Evolutionary conservation across 2,329 filamentous ascomycete species (phyloP).

Genomic region (Fusarium pseudonygamai): DNA sequence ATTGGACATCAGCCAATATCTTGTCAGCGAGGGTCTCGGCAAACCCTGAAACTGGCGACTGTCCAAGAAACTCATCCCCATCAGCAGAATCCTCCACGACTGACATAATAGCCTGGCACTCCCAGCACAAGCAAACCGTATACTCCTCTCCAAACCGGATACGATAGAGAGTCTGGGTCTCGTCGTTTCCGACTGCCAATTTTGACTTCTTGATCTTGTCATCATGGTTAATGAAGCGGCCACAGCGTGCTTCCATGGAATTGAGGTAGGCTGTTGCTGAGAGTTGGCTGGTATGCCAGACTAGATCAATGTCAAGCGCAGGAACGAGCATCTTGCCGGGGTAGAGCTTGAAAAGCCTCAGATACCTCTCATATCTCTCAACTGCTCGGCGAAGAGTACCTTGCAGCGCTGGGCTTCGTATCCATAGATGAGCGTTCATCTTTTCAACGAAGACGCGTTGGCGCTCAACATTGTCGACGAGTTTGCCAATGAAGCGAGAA

Average conservation of each 20-base stretch:
- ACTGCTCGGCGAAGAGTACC: slow-evolving; percentile 49
- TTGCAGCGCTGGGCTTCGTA: slow-evolving; percentile 46
- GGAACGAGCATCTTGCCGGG: slow-evolving; percentile 49
- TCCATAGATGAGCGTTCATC: slow-evolving; percentile 51
- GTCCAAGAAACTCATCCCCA: not conserved
- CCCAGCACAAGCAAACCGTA: slow-evolving; percentile 33
- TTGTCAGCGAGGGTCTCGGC: not conserved
- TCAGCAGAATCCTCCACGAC: slow-evolving; percentile 20
- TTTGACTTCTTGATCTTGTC: slow-evolving; percentile 29
- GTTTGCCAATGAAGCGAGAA: not conserved
- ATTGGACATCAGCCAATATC: slow-evolving; percentile 13
- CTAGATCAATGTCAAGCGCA: slow-evolving; percentile 53
- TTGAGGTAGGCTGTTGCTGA: slow-evolving; percentile 43
- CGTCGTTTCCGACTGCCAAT: slow-evolving; percentile 11
- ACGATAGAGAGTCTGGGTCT: slow-evolving; percentile 29
- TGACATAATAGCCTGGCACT: slow-evolving; percentile 33
- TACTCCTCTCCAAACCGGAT: slow-evolving; percentile 31
- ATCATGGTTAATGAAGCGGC: slow-evolving; percentile 44
- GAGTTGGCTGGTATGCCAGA: slow-evolving; percentile 55
- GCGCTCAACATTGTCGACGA: slow-evolving; percentile 37
- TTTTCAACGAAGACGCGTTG: slow-evolving; percentile 51
- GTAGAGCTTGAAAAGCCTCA: slow-evolving; percentile 50
- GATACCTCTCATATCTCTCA: slow-evolving; percentile 50
- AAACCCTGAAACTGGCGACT: not conserved
- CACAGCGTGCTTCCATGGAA: slow-evolving; percentile 21